Evolutionary conservation across 1,284 basidiomycete species (phyloP).

Genomic region (Calocybe gambosa): DNA sequence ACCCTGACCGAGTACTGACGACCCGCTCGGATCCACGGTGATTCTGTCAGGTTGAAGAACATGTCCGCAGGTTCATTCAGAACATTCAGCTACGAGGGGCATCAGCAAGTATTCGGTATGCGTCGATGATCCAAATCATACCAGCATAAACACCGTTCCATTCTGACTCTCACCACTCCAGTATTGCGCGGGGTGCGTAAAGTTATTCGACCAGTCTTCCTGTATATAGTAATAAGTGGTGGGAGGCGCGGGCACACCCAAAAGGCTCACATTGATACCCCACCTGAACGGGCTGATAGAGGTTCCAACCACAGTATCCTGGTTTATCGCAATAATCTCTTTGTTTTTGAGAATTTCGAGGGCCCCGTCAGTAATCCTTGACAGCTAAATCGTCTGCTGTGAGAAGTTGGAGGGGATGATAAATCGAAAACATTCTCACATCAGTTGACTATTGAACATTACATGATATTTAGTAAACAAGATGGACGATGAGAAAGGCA

Average conservation of each 20-base stretch:
- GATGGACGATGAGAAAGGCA: neutral
- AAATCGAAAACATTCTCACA: slow-evolving; percentile 15
- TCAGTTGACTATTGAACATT: slow-evolving; percentile 20
- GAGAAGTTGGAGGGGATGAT: neutral
- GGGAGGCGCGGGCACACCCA: neutral
- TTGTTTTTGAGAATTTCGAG: slow-evolving; percentile 23
- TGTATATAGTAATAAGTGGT: slow-evolving; percentile 13
- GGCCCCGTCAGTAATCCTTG: slow-evolving; percentile 27
- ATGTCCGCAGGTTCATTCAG: slow-evolving; percentile 44
- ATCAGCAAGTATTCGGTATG: neutral
- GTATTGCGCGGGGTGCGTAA: slow-evolving; percentile 42
- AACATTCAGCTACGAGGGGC: slow-evolving; percentile 39
- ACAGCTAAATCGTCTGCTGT: slow-evolving; percentile 23
- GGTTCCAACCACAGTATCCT: slow-evolving; percentile 32
- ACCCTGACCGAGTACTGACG: slow-evolving; percentile 54
- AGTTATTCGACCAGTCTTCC: slow-evolving; percentile 44
- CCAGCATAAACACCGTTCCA: slow-evolving; percentile 49
- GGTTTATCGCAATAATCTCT: slow-evolving; percentile 38
- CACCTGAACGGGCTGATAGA: slow-evolving; percentile 39
- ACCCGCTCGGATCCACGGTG: slow-evolving; percentile 59
- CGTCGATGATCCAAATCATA: slow-evolving; percentile 18
- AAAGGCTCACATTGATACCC: slow-evolving; percentile 39
- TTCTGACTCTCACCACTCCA: slow-evolving; percentile 47
- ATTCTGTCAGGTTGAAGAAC: slow-evolving; percentile 57
- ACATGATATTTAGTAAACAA: neutral